Evolutionary conservation across 495 filamentous ascomycete species (phyloP).

Genomic region (Penicillium verhagenii): DNA sequence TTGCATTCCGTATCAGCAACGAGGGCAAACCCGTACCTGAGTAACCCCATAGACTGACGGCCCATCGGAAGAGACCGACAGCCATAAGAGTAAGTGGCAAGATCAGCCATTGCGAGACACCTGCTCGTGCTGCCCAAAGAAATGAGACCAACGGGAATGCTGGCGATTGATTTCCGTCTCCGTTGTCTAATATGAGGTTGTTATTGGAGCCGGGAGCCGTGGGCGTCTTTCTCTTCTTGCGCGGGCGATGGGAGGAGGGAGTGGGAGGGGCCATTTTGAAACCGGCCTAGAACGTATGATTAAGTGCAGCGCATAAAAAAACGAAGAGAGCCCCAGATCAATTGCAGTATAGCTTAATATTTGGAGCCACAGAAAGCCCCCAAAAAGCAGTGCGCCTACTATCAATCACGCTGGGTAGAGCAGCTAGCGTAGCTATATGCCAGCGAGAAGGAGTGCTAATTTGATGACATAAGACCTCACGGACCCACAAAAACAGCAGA

Average conservation of each 20-base stretch:
- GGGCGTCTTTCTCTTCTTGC: conserved; percentile 56
- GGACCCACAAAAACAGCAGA: too few relatives aligned
- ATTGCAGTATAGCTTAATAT: neutral
- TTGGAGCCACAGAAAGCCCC: neutral
- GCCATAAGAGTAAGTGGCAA: conserved; percentile 85
- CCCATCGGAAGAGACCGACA: conserved; percentile 91
- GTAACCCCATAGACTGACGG: conserved; percentile 87
- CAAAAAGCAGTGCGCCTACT: neutral
- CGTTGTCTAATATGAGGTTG: conserved; percentile 44
- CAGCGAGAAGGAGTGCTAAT: neutral
- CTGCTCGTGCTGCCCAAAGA: conserved; percentile 83
- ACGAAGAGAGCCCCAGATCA: neutral
- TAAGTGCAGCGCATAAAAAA: conserved; percentile 35
- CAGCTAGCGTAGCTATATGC: neutral
- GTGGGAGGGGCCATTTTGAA: conserved; percentile 33
- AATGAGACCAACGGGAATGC: conserved; percentile 88
- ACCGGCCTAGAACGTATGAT: conserved; percentile 5
- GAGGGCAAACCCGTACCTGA: conserved; percentile 61
- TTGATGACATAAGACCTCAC: neutral
- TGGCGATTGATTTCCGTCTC: conserved; percentile 43
- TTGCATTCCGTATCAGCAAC: neutral
- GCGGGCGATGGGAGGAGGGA: conserved; percentile 53
- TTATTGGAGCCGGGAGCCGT: conserved; percentile 51
- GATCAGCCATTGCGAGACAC: conserved; percentile 88
- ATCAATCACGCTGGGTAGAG: neutral